Evolutionary conservation across 441 rosid species (phyloP), one percentile per base, ranked within the genome.

Genomic region (Cnidoscolus chayamansa): DNA sequence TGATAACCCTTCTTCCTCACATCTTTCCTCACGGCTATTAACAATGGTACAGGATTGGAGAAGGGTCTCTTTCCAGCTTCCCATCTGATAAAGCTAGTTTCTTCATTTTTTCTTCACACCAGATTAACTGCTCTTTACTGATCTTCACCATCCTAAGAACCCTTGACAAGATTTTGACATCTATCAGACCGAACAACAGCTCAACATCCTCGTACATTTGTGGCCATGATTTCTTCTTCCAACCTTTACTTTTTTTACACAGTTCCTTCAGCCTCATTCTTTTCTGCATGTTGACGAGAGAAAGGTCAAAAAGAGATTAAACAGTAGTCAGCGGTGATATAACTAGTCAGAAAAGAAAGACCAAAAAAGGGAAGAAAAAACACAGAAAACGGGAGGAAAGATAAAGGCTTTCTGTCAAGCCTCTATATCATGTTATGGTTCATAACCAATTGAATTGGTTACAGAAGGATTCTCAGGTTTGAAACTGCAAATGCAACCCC

Each of bases 91-190:
- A 70, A 71, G 85, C 79, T 45, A 95, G 84, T 37, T 89, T 95
- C 70, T 95, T 95, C 82, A 95, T 88, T 90, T 93, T 95, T 65
- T 91, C 97, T 84, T 93, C 97, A 19, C 99, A 93, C 99, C 99
- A 95, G 7, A 89, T 78, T 67, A 95, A 79, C 67, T 95, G 92
- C 76, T 91, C 98, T 78, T 90, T 90, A 17, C 84, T 85, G 70
- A 90, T 89, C 78, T 74, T 90, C 75, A 55, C 76, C 96, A 90
- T 90, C 79, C 90, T 85, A 10, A 95, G 81, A 64, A 91, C 97
- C 82, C 94, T 82, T 15, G 84, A 79, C 47, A 89, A 49, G 40
- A 95, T 76, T 77, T 93, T 93, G 51, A 84, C 43, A 25, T 95
- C 99, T 15, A 90, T 80, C 55, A 87, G 82, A 68, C 91, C 83